Conservation (phyloP, 148 eudicot species). For the Heliosperma pusillum region DNA sequence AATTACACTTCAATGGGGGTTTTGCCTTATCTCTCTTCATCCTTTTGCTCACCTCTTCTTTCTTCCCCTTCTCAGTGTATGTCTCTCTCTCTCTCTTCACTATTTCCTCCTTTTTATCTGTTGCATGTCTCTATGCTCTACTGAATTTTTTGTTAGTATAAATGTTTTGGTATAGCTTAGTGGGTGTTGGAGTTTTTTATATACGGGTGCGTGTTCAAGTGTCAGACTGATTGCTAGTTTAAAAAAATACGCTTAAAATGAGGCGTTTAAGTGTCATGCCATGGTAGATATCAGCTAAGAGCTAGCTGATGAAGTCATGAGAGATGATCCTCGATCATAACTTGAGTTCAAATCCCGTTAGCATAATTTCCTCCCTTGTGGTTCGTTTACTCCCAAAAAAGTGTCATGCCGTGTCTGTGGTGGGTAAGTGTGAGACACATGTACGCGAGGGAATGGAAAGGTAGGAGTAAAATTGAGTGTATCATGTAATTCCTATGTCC, state of each 20-base stretch:
- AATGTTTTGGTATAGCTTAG: neutral
- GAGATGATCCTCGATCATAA: no score
- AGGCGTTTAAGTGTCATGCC: neutral
- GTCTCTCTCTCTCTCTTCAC: conserved; percentile 14
- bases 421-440: no score
- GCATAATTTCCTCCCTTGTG: no score
- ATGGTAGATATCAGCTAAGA: no score
- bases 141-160: neutral
- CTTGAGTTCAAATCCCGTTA: no score
- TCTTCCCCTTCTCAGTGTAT: conserved; percentile 16
- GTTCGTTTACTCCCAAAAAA: no score
- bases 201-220: neutral
- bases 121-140: neutral
- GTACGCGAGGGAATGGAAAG: no score
- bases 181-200: no score
- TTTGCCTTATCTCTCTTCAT: conserved; percentile 31
- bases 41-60: conserved; percentile 22
- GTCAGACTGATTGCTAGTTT: neutral
- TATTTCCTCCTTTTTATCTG: neutral
- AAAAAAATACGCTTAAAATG: neutral
- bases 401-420: no score
- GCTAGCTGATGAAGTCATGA: no score
- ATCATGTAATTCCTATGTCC: no score
- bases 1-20: conserved; percentile 16
- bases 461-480: no score